phyloP scores from a whole-genome alignment of 176 grass and related monocot genomes.

The Tuctoria greenei region DNA sequence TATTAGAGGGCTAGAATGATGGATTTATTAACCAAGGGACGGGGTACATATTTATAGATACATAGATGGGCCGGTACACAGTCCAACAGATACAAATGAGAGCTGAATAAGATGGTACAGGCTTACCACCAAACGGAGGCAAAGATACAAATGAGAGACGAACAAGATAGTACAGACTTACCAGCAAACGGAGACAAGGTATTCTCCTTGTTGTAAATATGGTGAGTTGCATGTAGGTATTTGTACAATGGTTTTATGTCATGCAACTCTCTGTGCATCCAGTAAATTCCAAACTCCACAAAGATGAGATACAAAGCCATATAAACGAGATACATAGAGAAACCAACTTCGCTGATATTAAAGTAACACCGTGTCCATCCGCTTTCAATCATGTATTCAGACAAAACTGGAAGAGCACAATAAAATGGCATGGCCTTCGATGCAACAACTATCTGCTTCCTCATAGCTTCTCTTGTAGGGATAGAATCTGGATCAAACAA shows the following conservation, averaged over 20 bases:
- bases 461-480: constrained; percentile 82
- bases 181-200: constrained; percentile 94
- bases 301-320: constrained; percentile 59
- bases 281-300: constrained; percentile 95
- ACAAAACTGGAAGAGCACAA: constrained; percentile 68
- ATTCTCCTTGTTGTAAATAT: constrained; percentile 99
- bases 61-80: too few species aligned
- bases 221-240: constrained; percentile 81
- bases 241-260: constrained; percentile 98
- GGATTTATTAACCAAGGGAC: too few species aligned
- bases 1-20: too few species aligned
- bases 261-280: constrained; percentile 99
- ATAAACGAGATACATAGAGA: constrained; percentile 56
- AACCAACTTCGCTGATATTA: constrained; percentile 67
- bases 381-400: constrained; percentile 85
- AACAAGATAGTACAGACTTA: constrained; percentile 30
- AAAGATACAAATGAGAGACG: not conserved
- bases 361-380: constrained; percentile 87
- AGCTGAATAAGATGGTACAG: too few species aligned
- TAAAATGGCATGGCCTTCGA: constrained; percentile 88
- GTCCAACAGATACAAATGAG: too few species aligned
- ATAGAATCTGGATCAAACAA: constrained; percentile 64
- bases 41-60: too few species aligned
- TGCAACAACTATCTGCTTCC: constrained; percentile 79
- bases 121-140: too few species aligned